Conservation (phyloP, 2,329 filamentous ascomycete genomes). For the Blastomyces percursus region DNA sequence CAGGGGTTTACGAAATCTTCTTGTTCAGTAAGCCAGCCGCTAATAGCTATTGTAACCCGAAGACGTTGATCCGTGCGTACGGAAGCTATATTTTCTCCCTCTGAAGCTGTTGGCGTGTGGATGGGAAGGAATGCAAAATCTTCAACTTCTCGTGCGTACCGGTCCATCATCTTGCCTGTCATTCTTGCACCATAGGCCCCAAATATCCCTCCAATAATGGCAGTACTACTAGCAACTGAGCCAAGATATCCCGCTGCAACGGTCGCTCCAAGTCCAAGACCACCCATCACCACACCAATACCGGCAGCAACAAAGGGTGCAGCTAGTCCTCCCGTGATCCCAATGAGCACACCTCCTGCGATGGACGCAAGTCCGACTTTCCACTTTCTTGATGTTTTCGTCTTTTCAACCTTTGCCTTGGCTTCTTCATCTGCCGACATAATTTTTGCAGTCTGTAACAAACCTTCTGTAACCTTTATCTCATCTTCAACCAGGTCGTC, state of each 20-base stretch:
- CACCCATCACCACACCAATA: slow-evolving; percentile 67
- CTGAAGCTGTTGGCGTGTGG: slow-evolving; percentile 25
- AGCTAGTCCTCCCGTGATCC: slow-evolving; percentile 67
- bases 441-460: slow-evolving; percentile 64
- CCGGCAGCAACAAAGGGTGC: slow-evolving; percentile 67
- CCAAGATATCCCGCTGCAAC: slow-evolving; percentile 71
- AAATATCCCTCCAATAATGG: slow-evolving; percentile 74
- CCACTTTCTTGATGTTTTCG: slow-evolving; percentile 55
- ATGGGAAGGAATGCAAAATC: slow-evolving; percentile 81
- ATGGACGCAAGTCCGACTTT: slow-evolving; percentile 82
- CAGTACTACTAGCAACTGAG: slow-evolving; percentile 63
- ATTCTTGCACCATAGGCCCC: slow-evolving; percentile 82
- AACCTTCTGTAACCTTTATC: slow-evolving; percentile 58
- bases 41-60: slow-evolving; percentile 70
- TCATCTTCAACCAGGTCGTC: slow-evolving; percentile 60
- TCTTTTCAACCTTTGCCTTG: slow-evolving; percentile 58
- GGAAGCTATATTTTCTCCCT: slow-evolving; percentile 29
- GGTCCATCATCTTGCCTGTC: slow-evolving; percentile 74
- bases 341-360: slow-evolving; percentile 78
- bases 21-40: slow-evolving; percentile 65
- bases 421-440: slow-evolving; percentile 70
- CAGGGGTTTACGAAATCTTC: slow-evolving; percentile 68
- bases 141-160: slow-evolving; percentile 74
- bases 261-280: slow-evolving; percentile 60
- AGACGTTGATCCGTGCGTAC: slow-evolving; percentile 52